Base-by-base conservation (phyloP, 495 filamentous ascomycete genomes). In the Xylaria acuta region DNA sequence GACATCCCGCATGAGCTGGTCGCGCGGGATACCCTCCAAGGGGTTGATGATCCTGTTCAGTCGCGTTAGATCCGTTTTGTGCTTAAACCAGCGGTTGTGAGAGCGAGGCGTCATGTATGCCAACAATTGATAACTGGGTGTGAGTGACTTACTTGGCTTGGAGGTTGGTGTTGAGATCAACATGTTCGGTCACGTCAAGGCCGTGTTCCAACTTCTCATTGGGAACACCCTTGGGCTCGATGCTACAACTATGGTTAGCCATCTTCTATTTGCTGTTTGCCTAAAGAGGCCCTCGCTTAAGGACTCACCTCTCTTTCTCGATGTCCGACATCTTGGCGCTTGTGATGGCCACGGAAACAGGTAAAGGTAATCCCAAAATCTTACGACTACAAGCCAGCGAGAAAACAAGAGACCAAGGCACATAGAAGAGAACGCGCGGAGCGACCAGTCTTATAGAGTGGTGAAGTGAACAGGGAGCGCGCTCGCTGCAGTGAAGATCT, bases 21-120 rank as follows among this genome's bases (percentile, higher is more conserved):
- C 76, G 38, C 80, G 80, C 5, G 89, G 79, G 67, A 92, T 84
- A 11, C 87, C 87, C 12, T 84, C 83, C 6, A 92, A 82, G 12
- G 90, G 89, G 76, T 92, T 92, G 62, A 84, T 79, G 69, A 88
- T 88, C 70, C 84, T 88, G 3, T 41, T 8, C 30, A 41, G 36
- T 43, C 3, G 58, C 1, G 47, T 74, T 67, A 72, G 70, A 59
- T 60, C 67, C 64, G 59, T 59, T 72, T 66, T 66, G 58, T 47
- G 45, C 34, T 54, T n/a, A 20, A 64, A 22, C 60, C 5, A 25
- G 27, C 36, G 22, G 25, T 45, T 41, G 40, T 34, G 45, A 63
- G 25, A 63, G 67, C 54, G 53, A 5, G 18, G 18, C 16, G 54
- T 12, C 36, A 14, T 41, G 1, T 18, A 58, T 32, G 54, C 36